Evolutionary conservation across 2,329 filamentous ascomycete genomes (phyloP).

Genomic region (Graphiopsis chlorocephala): DNA sequence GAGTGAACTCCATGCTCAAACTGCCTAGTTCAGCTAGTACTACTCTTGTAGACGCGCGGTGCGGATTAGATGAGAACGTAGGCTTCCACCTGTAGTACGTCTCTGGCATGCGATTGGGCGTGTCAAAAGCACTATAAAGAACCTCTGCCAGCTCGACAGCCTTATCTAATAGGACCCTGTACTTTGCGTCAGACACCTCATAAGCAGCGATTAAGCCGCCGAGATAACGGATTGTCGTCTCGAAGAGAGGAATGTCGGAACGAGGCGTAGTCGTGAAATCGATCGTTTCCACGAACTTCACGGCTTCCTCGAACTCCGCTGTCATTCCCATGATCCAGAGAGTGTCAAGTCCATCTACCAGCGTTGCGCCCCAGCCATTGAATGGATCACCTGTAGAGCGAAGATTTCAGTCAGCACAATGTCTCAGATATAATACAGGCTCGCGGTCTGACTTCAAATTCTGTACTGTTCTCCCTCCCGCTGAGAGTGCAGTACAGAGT

Average conservation of each 20-base stretch:
- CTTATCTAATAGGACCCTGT: conserved; percentile 70
- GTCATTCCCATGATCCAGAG: conserved; percentile 82
- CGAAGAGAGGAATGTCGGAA: conserved; percentile 79
- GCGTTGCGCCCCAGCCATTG: conserved; percentile 84
- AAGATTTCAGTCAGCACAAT: too few species aligned
- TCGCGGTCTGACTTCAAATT: too few species aligned
- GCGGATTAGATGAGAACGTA: conserved; percentile 60
- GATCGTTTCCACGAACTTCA: conserved; percentile 66
- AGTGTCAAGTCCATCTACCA: conserved; percentile 80
- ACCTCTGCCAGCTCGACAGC: conserved; percentile 77
- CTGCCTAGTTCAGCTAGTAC: conserved; percentile 71
- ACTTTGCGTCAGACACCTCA: conserved; percentile 72
- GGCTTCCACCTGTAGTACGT: conserved; percentile 78
- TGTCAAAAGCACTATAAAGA: conserved; percentile 81
- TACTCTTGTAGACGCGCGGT: conserved; percentile 56
- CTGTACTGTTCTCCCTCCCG: too few species aligned
- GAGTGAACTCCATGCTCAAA: conserved; percentile 83
- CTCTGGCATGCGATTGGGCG: conserved; percentile 88
- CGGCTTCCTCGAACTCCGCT: conserved; percentile 76
- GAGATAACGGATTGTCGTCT: conserved; percentile 87
- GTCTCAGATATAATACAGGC: too few species aligned
- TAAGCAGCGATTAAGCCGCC: conserved; percentile 83
- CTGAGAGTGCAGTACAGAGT: too few species aligned
- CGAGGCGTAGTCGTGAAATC: conserved; percentile 75
- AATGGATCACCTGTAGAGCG: too few species aligned